Conservation (phyloP, 495 filamentous ascomycete genomes). For the Friedmanniomyces endolithicus region DNA sequence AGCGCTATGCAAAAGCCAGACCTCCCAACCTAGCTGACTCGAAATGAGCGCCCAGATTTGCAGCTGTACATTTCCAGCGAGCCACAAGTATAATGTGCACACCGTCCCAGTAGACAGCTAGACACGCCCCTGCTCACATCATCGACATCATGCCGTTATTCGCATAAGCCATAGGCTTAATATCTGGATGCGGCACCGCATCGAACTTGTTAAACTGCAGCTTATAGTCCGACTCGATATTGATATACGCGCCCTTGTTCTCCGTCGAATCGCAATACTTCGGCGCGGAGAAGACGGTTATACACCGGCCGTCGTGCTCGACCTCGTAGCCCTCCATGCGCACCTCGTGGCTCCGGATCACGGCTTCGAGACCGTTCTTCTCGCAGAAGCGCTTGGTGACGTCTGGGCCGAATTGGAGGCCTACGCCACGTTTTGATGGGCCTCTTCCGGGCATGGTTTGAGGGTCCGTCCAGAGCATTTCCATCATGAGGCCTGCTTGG, state of each 20-base stretch:
- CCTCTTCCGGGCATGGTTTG: constrained; percentile 74
- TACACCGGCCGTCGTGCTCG: constrained; percentile 90
- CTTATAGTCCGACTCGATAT: constrained; percentile 84
- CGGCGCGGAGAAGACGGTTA: constrained; percentile 97
- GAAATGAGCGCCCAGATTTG: background rate
- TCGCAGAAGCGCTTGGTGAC: constrained; percentile 97
- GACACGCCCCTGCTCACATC: constrained; percentile 1
- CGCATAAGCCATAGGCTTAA: constrained; percentile 63
- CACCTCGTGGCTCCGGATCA: constrained; percentile 96
- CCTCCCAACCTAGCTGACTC: background rate
- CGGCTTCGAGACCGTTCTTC: constrained; percentile 80
- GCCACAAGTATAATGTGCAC: too few relatives aligned
- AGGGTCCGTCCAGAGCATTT: constrained; percentile 99
- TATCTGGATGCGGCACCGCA: constrained; percentile 87
- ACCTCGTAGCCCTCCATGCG: constrained; percentile 93
- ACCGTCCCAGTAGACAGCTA: too few relatives aligned
- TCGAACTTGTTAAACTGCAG: constrained; percentile 85
- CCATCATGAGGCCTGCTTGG: constrained; percentile 95
- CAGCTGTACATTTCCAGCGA: background rate
- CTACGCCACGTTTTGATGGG: constrained; percentile 92
- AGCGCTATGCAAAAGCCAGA: background rate
- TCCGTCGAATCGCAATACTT: constrained; percentile 96
- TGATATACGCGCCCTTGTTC: constrained; percentile 98
- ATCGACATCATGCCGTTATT: constrained; percentile 24
- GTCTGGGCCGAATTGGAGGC: constrained; percentile 92